Conservation (phyloP, 495 filamentous ascomycete species). For the Pyrenula massariospora region DNA sequence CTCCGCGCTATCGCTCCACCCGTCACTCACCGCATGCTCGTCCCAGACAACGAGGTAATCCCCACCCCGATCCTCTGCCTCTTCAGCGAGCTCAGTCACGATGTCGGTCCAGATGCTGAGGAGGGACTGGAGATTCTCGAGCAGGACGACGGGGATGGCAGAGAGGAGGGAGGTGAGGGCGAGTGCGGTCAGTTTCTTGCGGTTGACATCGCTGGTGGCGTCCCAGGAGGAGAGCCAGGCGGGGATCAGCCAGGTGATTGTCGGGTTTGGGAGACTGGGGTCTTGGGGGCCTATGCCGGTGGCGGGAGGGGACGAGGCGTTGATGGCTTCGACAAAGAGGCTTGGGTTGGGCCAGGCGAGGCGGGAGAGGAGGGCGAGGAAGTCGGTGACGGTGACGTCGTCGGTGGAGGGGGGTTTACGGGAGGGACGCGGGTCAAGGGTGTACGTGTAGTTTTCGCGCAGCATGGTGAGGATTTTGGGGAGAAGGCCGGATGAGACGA, state of each 20-base stretch:
- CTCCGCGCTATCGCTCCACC: constrained; percentile 50
- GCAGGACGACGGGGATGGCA: constrained; percentile 39
- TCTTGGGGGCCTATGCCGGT: constrained; percentile 13
- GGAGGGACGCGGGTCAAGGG: constrained; percentile 68
- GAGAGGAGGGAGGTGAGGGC: constrained; percentile 73
- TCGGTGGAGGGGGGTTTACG: constrained; percentile 48
- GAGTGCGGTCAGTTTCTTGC: constrained; percentile 72
- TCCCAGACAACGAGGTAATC: constrained; percentile 45
- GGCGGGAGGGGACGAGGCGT: constrained; percentile 22
- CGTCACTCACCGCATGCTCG: constrained; percentile 7
- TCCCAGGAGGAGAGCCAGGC: constrained; percentile 90
- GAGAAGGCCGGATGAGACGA: constrained; percentile 48
- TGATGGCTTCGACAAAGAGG: constrained; percentile 47
- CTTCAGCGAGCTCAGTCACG: constrained; percentile 47
- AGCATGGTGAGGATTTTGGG: constrained; percentile 56
- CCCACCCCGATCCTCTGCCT: constrained; percentile 22
- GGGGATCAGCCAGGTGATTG: constrained; percentile 57
- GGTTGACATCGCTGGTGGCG: constrained; percentile 58
- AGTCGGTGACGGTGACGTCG: constrained; percentile 64
- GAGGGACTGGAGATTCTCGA: constrained; percentile 49
- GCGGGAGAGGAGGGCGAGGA: constrained; percentile 71
- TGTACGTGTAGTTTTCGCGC: constrained; percentile 55
- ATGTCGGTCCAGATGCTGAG: constrained; percentile 61
- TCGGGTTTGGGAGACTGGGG: constrained; percentile 26
- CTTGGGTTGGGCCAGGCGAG: constrained; percentile 58